A percentile compares a stretch with the other conserved stretches of the same genome.
phyloP scores from a whole-genome alignment of 2,329 filamentous ascomycete genomes.

The Aspergillus pseudotamarii region DNA sequence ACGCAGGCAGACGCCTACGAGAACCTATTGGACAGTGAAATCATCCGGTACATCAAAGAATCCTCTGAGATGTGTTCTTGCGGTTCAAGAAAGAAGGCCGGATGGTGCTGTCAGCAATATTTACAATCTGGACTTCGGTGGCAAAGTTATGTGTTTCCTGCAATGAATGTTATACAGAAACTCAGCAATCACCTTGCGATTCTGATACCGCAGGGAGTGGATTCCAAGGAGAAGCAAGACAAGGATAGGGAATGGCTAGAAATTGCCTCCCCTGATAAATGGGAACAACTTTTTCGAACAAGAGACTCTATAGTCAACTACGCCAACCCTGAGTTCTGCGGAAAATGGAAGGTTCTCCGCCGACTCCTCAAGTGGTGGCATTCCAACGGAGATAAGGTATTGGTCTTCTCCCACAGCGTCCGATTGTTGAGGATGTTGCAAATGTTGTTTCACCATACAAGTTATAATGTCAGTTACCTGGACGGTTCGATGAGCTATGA shows the following conservation, averaged over 20 bases:
- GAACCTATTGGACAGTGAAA: constrained; percentile 73
- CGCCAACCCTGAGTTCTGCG: constrained; percentile 87
- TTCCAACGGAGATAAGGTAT: constrained; percentile 84
- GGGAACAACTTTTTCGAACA: constrained; percentile 72
- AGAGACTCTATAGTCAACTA: constrained; percentile 79
- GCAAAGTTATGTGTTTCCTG: constrained; percentile 81
- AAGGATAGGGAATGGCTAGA: constrained; percentile 75
- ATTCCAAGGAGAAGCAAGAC: constrained; percentile 71
- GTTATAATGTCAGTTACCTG: constrained; percentile 88
- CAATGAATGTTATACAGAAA: constrained; percentile 80
- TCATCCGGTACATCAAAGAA: constrained; percentile 68
- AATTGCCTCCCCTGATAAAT: constrained; percentile 72
- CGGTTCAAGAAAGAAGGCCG: constrained; percentile 68
- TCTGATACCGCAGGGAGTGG: constrained; percentile 70
- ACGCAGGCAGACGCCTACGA: constrained; percentile 82
- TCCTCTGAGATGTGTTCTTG: constrained; percentile 72
- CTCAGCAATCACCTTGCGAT: constrained; percentile 91
- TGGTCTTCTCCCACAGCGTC: constrained; percentile 93
- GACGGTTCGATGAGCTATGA: constrained; percentile 83
- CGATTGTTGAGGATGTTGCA: constrained; percentile 80
- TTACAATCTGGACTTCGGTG: constrained; percentile 68
- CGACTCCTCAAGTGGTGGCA: constrained; percentile 90
- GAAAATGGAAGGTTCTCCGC: constrained; percentile 92
- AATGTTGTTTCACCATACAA: constrained; percentile 82
- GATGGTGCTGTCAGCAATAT: constrained; percentile 74